Base-by-base conservation (phyloP, 768 basidiomycete species). In the Suillus luteus region DNA sequence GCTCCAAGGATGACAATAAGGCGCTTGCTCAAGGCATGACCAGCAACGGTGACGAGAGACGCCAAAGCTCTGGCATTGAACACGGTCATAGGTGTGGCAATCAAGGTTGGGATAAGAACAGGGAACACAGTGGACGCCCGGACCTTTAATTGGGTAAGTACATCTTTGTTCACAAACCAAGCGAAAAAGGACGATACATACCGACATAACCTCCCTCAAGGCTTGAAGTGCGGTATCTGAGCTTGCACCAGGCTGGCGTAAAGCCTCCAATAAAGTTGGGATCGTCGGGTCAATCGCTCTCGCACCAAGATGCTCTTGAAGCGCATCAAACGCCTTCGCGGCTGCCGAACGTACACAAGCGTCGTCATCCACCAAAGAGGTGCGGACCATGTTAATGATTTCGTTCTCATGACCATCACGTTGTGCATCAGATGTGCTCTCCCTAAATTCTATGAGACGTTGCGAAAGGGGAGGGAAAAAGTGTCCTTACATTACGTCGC, bases 161-260 rank as follows among this genome's bases (percentile, higher is more conserved):
- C 40, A 24, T 33, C 17, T n/a, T 37, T 43, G 14, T 19, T 19
- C 31, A 35, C 10, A 27, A 51, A 22, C 33, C 8, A 35, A 35
- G 33, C 60, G 67, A 27, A 41, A 49, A 24, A 7, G 35, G 5
- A 38, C 2, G 40, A 19, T 4, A 79, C 91, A 73, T 75, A 95
- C 94, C 67, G 84, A 88, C 92, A 96, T 96, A 68, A 99, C 94
- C 80, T 99, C 96, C 62, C 84, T 88, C 44, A 99, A 79, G 0
- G 97, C 97, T 71, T 95, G 89, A 41, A 99, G 80, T 12, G 97
- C 96, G 17, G 96, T 98, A 11, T 94, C 95, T n/a, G 96, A 96
- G 22, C 91, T 87, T 69, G 90, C 91, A 5, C 96, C 96, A 15
- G 95, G 94, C 75, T 95, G 92, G 19, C 93, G 89, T 41, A 99